Evolutionary conservation across 495 filamentous ascomycete genomes (phyloP).

Genomic region (Halenospora varia): DNA sequence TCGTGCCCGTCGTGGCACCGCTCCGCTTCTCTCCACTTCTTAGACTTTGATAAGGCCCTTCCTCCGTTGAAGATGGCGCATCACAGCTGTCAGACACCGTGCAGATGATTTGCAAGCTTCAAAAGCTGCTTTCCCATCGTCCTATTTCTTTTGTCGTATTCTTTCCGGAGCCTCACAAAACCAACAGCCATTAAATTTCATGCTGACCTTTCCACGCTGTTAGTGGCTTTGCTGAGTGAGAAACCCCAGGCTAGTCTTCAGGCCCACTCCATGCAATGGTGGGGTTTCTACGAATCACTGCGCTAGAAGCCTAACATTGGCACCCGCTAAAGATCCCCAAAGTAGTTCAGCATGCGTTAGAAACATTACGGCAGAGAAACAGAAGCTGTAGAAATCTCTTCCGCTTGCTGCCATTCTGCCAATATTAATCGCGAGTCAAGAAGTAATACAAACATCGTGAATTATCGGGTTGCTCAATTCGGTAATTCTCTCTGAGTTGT

Average conservation of each 20-base stretch:
- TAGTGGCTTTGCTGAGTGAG: background rate
- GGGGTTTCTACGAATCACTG: background rate
- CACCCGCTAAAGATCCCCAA: background rate
- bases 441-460: background rate
- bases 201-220: background rate
- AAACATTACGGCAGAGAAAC: background rate
- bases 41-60: background rate
- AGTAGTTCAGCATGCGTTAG: background rate
- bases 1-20: background rate
- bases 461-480: too few relatives aligned
- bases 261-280: background rate
- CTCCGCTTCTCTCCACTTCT: background rate
- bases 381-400: background rate
- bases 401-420: background rate
- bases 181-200: background rate
- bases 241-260: background rate
- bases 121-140: background rate
- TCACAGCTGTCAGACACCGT: background rate
- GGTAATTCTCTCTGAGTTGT: background rate
- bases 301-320: background rate
- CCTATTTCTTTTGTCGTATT: too few relatives aligned
- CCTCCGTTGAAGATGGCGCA: background rate
- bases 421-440: background rate
- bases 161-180: background rate
- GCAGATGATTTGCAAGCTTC: background rate